Evolutionary conservation across 2,329 filamentous ascomycete genomes (phyloP), one percentile per base, ranked within the genome.

Genomic region (Alternaria ethzedia): DNA sequence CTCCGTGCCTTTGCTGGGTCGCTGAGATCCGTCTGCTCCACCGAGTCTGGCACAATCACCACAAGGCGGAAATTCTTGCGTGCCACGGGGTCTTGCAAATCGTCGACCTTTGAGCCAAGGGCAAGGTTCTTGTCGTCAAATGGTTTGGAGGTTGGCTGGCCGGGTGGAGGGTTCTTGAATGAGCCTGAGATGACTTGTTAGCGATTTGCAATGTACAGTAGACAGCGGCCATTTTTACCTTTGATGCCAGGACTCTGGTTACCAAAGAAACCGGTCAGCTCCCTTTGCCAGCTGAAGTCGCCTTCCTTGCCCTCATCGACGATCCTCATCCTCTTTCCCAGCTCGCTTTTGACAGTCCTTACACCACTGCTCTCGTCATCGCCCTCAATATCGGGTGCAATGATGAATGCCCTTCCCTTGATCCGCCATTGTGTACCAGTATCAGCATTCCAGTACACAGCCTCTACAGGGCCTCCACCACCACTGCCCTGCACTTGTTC

Each of bases 201-300:
- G 43, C 46, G 2, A 25, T 6, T 47, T 43, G 9, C n/a, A 15
- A 2, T 17, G 21, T 17, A 26, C 7, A 21, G 15, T 20, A 56
- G n/a, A 60, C 20, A 20, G 20, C 20, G 32, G 43, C 21, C 51
- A 50, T 21, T 78, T 79, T 54, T 77, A 88, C 88, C 88, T 82
- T 94, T 86, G 89, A 97, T 93, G 1, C 84, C 83, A 7, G 95
- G 95, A 69, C 88, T 90, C 71, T 96, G 81, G 79, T 97, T 97
- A 20, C 93, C 95, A 86, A 97, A 98, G 78, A 96, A 92, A 52
- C 88, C 92, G 54, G 92, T 94, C 41, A 97, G 80, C 81, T 97
- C 94, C 66, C 84, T 90, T 50, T 83, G 82, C 90, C 93, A 97
- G 70, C 87, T 91, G 93, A 94, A 97, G 1, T 83, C 80, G 15